Conservation (phyloP, 176 grass and related monocot genomes). For the Phyllostachys edulis region DNA sequence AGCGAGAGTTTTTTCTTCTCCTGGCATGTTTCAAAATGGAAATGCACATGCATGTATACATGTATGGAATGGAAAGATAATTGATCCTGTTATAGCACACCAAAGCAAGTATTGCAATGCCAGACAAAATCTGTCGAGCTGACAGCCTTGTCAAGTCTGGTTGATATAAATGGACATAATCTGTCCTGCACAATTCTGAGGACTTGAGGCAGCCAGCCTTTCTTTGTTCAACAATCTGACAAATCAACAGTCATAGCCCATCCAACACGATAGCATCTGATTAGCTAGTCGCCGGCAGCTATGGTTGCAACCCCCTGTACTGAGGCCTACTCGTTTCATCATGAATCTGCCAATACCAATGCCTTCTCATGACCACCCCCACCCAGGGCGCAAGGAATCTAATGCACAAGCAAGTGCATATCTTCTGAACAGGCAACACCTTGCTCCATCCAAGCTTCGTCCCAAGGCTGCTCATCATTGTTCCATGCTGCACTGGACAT, state of each 20-base stretch:
- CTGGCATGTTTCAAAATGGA: slow-evolving; percentile 49
- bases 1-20: slow-evolving; percentile 40
- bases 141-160: slow-evolving; percentile 19
- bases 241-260: slow-evolving; percentile 25
- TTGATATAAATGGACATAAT: background rate
- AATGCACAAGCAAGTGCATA: slow-evolving; percentile 13
- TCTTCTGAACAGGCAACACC: slow-evolving; percentile 18
- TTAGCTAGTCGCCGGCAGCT: background rate
- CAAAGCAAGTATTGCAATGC: slow-evolving; percentile 31
- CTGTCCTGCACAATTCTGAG: background rate
- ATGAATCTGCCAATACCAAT: slow-evolving; percentile 5
- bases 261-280: slow-evolving; percentile 23
- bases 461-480: background rate
- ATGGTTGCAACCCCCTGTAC: background rate
- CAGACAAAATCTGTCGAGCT: slow-evolving; percentile 17
- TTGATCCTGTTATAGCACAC: slow-evolving; percentile 17
- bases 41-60: slow-evolving; percentile 40
- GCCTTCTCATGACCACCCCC: background rate
- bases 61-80: slow-evolving; percentile 28
- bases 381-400: background rate
- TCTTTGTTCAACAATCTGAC: background rate
- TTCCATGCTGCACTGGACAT: slow-evolving; percentile 12
- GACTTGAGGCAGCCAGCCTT: background rate
- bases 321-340: slow-evolving; percentile 4
- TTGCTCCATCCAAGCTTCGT: slow-evolving; percentile 6